Conservation (phyloP, 1,284 basidiomycete genomes). For the Cerioporus squamosus region DNA sequence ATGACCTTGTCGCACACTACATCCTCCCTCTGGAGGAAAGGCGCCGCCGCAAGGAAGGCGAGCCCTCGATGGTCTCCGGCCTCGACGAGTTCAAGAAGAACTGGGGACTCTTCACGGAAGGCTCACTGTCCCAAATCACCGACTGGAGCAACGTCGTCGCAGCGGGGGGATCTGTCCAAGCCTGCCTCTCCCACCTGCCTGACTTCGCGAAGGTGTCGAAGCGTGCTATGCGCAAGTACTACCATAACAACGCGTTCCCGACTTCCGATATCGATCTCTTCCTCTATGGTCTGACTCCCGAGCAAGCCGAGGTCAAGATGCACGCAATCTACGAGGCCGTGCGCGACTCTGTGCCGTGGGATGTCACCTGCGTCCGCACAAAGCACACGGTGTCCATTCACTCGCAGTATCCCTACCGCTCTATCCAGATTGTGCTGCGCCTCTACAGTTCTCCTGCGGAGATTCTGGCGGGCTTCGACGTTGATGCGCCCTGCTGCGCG, state of each 20-base stretch:
- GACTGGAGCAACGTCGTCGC: slow-evolving; percentile 67
- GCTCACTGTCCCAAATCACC: slow-evolving; percentile 55
- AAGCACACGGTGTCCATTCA: slow-evolving; percentile 68
- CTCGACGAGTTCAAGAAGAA: slow-evolving; percentile 62
- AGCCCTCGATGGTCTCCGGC: slow-evolving; percentile 47
- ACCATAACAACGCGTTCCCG: slow-evolving; percentile 55
- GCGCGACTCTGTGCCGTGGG: slow-evolving; percentile 65
- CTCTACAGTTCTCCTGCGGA: slow-evolving; percentile 63
- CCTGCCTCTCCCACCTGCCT: slow-evolving; percentile 54
- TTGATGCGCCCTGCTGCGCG: slow-evolving; percentile 61
- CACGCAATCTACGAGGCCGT: slow-evolving; percentile 61
- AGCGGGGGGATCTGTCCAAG: slow-evolving; percentile 61
- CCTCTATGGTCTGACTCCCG: slow-evolving; percentile 57
- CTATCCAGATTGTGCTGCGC: slow-evolving; percentile 60
- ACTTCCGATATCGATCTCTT: slow-evolving; percentile 69
- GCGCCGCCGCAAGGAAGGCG: slow-evolving; percentile 37
- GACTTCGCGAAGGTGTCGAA: slow-evolving; percentile 52
- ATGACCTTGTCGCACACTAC: slow-evolving; percentile 32
- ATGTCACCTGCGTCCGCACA: slow-evolving; percentile 64
- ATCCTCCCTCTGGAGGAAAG: slow-evolving; percentile 36
- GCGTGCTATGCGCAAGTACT: slow-evolving; percentile 57
- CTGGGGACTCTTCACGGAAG: slow-evolving; percentile 62
- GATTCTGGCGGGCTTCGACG: slow-evolving; percentile 64
- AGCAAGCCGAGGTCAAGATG: slow-evolving; percentile 63
- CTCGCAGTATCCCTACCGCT: slow-evolving; percentile 65